A percentile compares a stretch with the other conserved stretches of the same genome.
Evolutionary conservation across 2,329 filamentous ascomycete species (phyloP).

Genomic region (Microcyclospora tardicrescens): DNA sequence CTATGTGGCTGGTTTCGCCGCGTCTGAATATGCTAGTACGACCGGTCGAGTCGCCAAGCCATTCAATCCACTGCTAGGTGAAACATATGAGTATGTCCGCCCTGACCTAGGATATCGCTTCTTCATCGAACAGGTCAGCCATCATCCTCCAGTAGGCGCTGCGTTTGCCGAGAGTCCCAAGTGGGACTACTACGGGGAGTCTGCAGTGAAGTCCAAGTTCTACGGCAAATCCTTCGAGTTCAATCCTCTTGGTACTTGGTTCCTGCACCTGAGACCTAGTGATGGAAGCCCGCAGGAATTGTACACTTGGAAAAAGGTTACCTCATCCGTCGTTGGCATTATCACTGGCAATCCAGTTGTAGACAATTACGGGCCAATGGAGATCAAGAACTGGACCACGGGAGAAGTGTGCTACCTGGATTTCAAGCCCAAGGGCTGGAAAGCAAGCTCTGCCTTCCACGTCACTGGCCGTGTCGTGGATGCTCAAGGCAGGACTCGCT

Average conservation of each 20-base stretch:
- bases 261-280: slow-evolving; percentile 67
- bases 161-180: slow-evolving; percentile 83
- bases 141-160: slow-evolving; percentile 89
- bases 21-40: slow-evolving; percentile 91
- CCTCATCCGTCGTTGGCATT: slow-evolving; percentile 92
- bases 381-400: slow-evolving; percentile 93
- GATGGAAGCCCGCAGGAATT: slow-evolving; percentile 57
- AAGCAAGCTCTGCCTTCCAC: slow-evolving; percentile 80
- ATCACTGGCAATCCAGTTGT: slow-evolving; percentile 92
- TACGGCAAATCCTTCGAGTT: slow-evolving; percentile 97
- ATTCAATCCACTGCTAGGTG: slow-evolving; percentile 90
- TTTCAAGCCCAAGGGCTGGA: slow-evolving; percentile 95
- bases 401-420: slow-evolving; percentile 81
- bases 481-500: slow-evolving; percentile 62
- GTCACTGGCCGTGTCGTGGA: slow-evolving; percentile 78
- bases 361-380: slow-evolving; percentile 97
- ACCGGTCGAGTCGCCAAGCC: slow-evolving; percentile 95
- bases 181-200: slow-evolving; percentile 96
- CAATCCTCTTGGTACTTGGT: slow-evolving; percentile 94
- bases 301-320: slow-evolving; percentile 99
- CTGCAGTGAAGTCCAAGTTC: slow-evolving; percentile 89
- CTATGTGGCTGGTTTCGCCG: slow-evolving; percentile 90
- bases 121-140: slow-evolving; percentile 96
- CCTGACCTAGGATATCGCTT: slow-evolving; percentile 97
- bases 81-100: slow-evolving; percentile 91